Conservation (phyloP, 108 stramenopile genomes). For the Nitzschia sp. region DNA sequence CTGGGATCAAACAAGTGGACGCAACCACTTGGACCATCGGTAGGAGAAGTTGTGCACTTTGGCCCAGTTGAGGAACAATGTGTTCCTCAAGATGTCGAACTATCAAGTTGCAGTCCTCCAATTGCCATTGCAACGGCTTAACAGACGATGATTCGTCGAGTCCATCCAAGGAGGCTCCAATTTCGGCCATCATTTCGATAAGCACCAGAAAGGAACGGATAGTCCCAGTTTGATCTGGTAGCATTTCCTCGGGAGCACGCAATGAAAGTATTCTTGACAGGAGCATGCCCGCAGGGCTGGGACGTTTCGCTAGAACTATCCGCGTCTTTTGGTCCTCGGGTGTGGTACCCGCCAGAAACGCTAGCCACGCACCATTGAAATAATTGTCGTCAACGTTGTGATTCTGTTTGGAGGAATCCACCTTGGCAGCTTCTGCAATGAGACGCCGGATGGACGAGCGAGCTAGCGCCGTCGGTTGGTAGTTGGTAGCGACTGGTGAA, state of each 20-base stretch:
- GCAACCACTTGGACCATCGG: background rate
- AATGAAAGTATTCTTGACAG: background rate
- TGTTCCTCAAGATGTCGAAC: background rate
- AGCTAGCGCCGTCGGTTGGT: slow-evolving; percentile 4
- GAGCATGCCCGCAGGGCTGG: too few species aligned
- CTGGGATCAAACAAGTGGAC: background rate
- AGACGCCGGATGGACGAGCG: slow-evolving; percentile 12
- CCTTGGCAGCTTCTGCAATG: background rate
- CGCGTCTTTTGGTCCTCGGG: too few species aligned
- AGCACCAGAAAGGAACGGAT: background rate
- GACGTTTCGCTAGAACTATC: too few species aligned
- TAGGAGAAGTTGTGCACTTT: background rate
- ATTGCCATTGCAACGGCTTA: background rate
- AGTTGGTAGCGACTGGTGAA: background rate
- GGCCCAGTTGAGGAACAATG: background rate
- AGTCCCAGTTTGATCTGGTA: too few species aligned
- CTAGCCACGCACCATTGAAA: background rate
- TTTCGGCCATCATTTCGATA: background rate
- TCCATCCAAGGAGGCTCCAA: background rate
- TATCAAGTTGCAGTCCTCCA: background rate
- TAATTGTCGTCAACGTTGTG: too few species aligned
- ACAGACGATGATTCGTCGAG: background rate
- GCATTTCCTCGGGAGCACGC: too few species aligned
- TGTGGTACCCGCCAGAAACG: background rate
- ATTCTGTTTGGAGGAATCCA: too few species aligned